Evolutionary conservation across 2,329 filamentous ascomycete species (phyloP), one percentile per base, ranked within the genome.

Genomic region (Ceratocystis alfenasii): DNA sequence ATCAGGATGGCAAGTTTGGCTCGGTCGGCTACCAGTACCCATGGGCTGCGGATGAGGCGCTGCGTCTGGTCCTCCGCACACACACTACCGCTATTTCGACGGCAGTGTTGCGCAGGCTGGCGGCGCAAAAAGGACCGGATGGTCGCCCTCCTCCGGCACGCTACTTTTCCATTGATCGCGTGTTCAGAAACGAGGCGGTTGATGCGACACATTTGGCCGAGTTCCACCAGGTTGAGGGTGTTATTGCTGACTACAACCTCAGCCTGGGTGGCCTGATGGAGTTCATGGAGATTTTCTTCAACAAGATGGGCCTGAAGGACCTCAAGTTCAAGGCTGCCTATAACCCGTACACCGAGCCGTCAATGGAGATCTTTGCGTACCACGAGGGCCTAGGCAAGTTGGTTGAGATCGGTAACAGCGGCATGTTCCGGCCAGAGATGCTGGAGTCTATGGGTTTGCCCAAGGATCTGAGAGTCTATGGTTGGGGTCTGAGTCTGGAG

Each of bases 371-470:
- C 70, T 99, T 97, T 78, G 90, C 89, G 70, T 97, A 87, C 80
- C 94, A 97, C 80, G 84, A 87, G 72, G 93, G 91, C 2, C 79
- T 96, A 62, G 84, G 84, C 72, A 95, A 95, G 80, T 87, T 95
- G 78, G 90, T 97, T 30, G 94, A 97, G 79, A 97, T 97, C 74
- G 94, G 94, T 68, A 97, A 99, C 79, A 93, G 88, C 71, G 94
- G 94, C 69, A 97, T 99, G 92, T 99, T 99, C 85, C 83, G 94
- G 70, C 92, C 94, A 1, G 94, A 99, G 78, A 96, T 97, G 93
- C 77, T 96, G 73, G 88, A 96, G 77, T 81, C 91, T 4, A 96
- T 96, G 92, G 93, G 93, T 44, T 77, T 97, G 72, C 92, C 92
- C 28, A 90, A 87, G 77, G 89, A 96, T 72, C 85, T 97, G 85